Evolutionary conservation across 139 green algal species (phyloP), one percentile per base, ranked within the genome.

Genomic region (Closterium sp.): DNA sequence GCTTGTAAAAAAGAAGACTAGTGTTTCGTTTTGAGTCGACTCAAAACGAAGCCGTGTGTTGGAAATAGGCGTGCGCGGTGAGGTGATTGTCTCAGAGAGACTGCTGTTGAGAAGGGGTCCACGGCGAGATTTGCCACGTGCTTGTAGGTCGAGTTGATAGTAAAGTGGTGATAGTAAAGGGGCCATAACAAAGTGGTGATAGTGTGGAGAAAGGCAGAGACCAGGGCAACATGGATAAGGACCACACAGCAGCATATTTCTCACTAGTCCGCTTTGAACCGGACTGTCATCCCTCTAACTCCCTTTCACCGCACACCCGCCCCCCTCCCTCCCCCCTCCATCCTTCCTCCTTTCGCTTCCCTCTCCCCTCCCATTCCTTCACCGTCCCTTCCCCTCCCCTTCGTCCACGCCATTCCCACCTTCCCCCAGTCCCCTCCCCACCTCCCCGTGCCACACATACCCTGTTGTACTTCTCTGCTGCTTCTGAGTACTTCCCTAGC

Each of bases 401-500:
- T 4, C 4, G 76, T 33, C n/a, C n/a, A 33, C 81, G 31, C 83
- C 16, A 21, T 19, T 86, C n/a, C n/a, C 0, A 21, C 0, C n/a
- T 33, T 5, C n/a, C 83, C 30, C 8, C 0, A 33, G 2, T 16
- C 30, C n/a, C 83, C 7, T 9, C 21, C 83, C 21, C n/a, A 0
- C 83, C n/a, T 12, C 12, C 64, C 64, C 12, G 3, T 34, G n/a
- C n/a, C 83, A 86, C 83, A 34, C 23, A 91, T 91, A 93, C 91
- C 43, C 36, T 30, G 38, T 85, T 34, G 33, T 93, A 93, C 88
- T 93, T 93, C 23, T 93, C 88, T 30, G 34, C 91, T 30, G 91
- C 91, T 32, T 93, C 91, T 10, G 28, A 66, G 88, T 93, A 93
- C 21, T 93, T 93, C 8, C 91, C 91, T 32, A 38, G 36, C 36